Conservation (phyloP, 2,329 filamentous ascomycete genomes). For the Trichoderma oligosporum region DNA sequence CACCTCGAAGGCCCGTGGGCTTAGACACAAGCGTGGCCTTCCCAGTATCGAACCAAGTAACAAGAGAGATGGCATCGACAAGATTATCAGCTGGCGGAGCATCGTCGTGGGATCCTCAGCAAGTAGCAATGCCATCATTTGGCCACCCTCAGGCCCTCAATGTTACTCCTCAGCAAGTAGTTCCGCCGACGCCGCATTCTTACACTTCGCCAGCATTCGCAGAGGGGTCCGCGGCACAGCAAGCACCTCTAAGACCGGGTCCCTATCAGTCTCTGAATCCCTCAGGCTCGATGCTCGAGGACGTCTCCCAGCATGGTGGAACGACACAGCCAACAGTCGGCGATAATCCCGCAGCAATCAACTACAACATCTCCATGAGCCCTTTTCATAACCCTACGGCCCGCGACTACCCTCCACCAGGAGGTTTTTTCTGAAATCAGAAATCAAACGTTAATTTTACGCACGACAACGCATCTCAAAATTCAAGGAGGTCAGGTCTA, state of each 20-base stretch:
- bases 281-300: conserved; percentile 4
- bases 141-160: conserved; percentile 24
- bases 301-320: conserved; percentile 12
- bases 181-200: conserved; percentile 1
- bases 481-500: background rate
- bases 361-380: conserved; percentile 15
- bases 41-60: conserved; percentile 31
- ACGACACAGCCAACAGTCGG: conserved; percentile 6
- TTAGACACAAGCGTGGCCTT: conserved; percentile 30
- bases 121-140: conserved; percentile 28
- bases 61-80: conserved; percentile 33
- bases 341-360: conserved; percentile 12
- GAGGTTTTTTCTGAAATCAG: conserved; percentile 11
- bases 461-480: background rate
- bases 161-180: background rate
- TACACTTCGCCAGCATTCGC: conserved; percentile 15
- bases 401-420: conserved; percentile 3
- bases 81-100: conserved; percentile 33
- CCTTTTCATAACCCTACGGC: conserved; percentile 15
- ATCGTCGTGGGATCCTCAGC: conserved; percentile 34
- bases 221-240: conserved; percentile 1
- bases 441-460: background rate
- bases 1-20: conserved; percentile 34
- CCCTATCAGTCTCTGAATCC: conserved; percentile 8
- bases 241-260: background rate